These are phyloP conservation scores for Ogataea pini DNA, from an alignment of 805 yeast species.

Conservation along the genomic window DNA sequence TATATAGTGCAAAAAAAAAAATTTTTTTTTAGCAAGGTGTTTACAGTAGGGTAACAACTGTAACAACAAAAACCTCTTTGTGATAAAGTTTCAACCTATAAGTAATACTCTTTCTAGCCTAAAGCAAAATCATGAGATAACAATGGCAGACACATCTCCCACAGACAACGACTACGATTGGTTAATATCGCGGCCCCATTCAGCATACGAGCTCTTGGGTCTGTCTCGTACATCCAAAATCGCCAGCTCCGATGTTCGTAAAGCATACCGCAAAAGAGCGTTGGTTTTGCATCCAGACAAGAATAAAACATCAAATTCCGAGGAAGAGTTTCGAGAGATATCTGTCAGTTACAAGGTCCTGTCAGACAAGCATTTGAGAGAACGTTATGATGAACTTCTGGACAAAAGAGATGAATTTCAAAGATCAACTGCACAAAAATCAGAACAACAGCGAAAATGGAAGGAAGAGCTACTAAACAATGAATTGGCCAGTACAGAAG, in stretches of 20 bases:
- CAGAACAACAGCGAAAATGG: conserved; percentile 20
- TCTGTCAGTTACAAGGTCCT: conserved; percentile 31
- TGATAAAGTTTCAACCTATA: not conserved
- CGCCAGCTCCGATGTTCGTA: conserved; percentile 21
- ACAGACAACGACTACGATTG: conserved; percentile 22
- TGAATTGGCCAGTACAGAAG: conserved; percentile 32
- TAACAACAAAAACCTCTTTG: not conserved
- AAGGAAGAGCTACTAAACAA: conserved; percentile 33
- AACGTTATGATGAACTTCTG: conserved; percentile 26
- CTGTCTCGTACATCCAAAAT: conserved; percentile 3
- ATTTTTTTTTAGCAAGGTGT: not conserved
- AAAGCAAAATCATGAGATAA: no score
- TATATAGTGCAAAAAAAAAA: conserved; percentile 4
- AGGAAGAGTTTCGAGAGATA: conserved; percentile 31
- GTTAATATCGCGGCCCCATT: conserved; percentile 17
- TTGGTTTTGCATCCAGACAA: conserved; percentile 38
- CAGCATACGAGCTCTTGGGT: conserved; percentile 21
- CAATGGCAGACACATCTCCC: conserved; percentile 8
- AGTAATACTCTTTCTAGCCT: no score
- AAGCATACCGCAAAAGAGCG: conserved; percentile 35
- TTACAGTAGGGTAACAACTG: not conserved
- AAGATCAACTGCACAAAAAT: conserved; percentile 1
- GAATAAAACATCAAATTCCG: conserved; percentile 31
- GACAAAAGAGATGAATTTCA: conserved; percentile 1
- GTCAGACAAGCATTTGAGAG: conserved; percentile 17